Conservation (phyloP, 140 eudicot species). For the Bidens hawaiensis region DNA sequence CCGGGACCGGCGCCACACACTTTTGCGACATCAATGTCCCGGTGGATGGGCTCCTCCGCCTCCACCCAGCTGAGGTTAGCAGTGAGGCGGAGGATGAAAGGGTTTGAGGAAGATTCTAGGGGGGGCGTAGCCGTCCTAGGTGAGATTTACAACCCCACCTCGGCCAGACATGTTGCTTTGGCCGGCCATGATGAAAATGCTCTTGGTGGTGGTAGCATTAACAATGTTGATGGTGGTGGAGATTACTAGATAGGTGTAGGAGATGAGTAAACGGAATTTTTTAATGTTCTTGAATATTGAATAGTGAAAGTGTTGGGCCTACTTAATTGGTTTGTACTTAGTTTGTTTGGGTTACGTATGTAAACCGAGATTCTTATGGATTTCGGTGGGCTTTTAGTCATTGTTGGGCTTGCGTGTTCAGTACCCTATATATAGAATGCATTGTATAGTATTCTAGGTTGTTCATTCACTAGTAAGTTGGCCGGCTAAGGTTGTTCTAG, state of each 20-base stretch:
- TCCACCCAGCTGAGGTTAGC: slow-evolving; percentile 49
- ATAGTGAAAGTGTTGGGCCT: too few species aligned
- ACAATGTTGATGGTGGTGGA: background rate
- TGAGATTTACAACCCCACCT: slow-evolving; percentile 57
- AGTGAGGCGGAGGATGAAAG: slow-evolving; percentile 44
- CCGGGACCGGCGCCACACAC: slow-evolving; percentile 81
- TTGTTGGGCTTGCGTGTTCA: too few species aligned
- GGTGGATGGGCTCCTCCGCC: slow-evolving; percentile 71
- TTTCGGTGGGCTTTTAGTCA: too few species aligned
- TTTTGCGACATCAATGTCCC: slow-evolving; percentile 48
- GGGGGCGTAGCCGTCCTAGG: slow-evolving; percentile 68
- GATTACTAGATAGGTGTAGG: slow-evolving; percentile 14
- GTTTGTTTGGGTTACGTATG: too few species aligned
- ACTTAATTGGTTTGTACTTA: too few species aligned
- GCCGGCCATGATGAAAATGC: slow-evolving; percentile 64
- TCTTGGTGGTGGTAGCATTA: background rate
- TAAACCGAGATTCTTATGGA: too few species aligned
- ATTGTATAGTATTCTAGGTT: too few species aligned
- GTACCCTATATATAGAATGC: too few species aligned
- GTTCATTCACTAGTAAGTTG: too few species aligned
- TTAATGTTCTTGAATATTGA: background rate
- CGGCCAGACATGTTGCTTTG: slow-evolving; percentile 90
- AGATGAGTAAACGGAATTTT: slow-evolving; percentile 12
- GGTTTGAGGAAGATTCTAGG: slow-evolving; percentile 33
- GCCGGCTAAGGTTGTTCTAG: too few species aligned